A percentile compares a stretch with the other conserved stretches of the same genome.
Evolutionary conservation across 208 protist genomes (phyloP).

Genomic region (Leishmania aethiopica): DNA sequence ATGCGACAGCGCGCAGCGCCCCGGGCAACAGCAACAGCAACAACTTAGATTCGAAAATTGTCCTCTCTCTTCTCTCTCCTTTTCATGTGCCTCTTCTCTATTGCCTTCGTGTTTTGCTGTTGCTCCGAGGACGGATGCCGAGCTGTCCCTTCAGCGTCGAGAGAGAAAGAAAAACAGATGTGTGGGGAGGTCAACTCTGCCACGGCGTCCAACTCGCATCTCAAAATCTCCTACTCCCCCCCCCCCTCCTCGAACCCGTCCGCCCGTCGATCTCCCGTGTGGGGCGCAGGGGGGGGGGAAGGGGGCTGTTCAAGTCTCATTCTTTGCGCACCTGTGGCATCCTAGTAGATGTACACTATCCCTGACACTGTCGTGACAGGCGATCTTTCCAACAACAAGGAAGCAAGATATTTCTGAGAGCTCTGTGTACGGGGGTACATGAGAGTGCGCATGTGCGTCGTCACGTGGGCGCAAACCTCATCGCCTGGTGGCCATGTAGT

Average conservation of each 20-base stretch:
- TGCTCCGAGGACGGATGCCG: neutral
- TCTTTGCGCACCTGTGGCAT: neutral
- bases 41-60: neutral
- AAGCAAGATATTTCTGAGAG: neutral
- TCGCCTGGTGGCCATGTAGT: neutral
- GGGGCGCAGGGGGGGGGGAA: neutral
- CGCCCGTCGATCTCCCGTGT: neutral
- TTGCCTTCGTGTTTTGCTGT: neutral
- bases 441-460: neutral
- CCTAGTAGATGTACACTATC: constrained; percentile 1
- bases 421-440: neutral
- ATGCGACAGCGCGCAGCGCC: neutral
- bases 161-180: neutral
- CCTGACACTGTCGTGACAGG: neutral
- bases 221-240: neutral
- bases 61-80: neutral
- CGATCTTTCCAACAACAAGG: neutral
- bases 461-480: neutral
- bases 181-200: neutral
- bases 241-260: neutral
- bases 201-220: neutral
- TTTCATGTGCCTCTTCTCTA: neutral
- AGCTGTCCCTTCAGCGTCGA: neutral
- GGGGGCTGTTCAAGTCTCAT: neutral
- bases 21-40: neutral